Evolutionary conservation across 1,284 basidiomycete species (phyloP).

Genomic region (Ganoderma boninense): DNA sequence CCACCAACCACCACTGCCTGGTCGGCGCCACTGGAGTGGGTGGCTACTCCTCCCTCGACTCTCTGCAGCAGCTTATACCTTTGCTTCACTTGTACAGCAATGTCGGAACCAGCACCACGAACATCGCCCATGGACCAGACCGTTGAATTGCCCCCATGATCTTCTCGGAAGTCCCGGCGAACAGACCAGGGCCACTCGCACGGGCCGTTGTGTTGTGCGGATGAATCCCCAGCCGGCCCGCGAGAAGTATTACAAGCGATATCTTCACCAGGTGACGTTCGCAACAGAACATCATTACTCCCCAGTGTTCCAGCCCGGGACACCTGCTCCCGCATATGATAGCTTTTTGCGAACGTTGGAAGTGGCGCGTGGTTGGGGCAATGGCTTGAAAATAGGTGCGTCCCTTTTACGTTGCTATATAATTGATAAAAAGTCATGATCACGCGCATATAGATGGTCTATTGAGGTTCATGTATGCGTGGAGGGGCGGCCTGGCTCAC

Average conservation of each 20-base stretch:
- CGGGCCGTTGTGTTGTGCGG: slow-evolving; percentile 12
- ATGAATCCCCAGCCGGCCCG: slow-evolving; percentile 5
- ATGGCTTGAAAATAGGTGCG: not conserved
- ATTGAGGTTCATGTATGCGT: too few species aligned
- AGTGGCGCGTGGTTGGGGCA: not conserved
- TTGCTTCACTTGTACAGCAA: not conserved
- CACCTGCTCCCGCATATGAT: not conserved
- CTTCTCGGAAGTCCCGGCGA: slow-evolving; percentile 5
- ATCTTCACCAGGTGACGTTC: not conserved
- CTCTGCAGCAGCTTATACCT: not conserved
- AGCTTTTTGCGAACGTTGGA: not conserved
- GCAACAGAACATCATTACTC: not conserved
- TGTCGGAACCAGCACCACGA: not conserved
- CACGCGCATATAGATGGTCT: not conserved
- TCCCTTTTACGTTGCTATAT: not conserved
- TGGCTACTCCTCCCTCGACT: not conserved
- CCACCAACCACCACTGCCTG: not conserved
- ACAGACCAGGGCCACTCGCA: not conserved
- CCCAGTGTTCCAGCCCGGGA: not conserved
- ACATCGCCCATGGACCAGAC: not conserved
- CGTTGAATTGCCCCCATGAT: slow-evolving; percentile 16
- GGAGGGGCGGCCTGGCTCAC: not conserved
- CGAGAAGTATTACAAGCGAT: not conserved
- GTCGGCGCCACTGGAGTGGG: not conserved
- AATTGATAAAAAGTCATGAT: not conserved